Conservation (phyloP, 805 yeast species). For the Blastobotrys muscicola region DNA sequence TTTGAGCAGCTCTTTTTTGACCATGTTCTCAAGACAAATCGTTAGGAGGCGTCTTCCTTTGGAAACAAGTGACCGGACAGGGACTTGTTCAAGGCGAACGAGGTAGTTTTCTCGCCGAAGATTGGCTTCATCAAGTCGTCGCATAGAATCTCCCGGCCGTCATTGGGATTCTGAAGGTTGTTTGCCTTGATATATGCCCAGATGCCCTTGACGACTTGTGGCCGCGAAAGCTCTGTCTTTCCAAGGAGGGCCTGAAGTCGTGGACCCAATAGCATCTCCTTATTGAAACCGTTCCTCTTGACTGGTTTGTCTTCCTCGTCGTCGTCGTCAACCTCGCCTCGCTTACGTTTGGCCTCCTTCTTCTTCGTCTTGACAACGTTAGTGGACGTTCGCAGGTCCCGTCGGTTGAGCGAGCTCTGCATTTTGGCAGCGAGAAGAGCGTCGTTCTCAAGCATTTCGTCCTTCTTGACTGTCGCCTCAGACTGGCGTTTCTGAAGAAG, state of each 20-base stretch:
- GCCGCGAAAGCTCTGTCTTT: slow-evolving; percentile 42
- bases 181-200: slow-evolving; percentile 64
- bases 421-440: slow-evolving; percentile 43
- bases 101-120: slow-evolving; percentile 37
- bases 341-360: slow-evolving; percentile 6
- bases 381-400: slow-evolving; percentile 8
- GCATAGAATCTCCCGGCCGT: slow-evolving; percentile 55
- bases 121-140: slow-evolving; percentile 47
- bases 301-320: slow-evolving; percentile 5
- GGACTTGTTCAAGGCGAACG: slow-evolving; percentile 24
- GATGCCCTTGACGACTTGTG: slow-evolving; percentile 57
- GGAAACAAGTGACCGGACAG: slow-evolving; percentile 14
- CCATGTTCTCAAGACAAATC: not conserved
- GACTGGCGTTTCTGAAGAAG: not conserved
- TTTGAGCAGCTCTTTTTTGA: slow-evolving; percentile 12
- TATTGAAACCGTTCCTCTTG: slow-evolving; percentile 22
- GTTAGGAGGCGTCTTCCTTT: not conserved
- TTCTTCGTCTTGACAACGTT: slow-evolving; percentile 9
- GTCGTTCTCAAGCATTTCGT: slow-evolving; percentile 31
- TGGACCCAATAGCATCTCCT: slow-evolving; percentile 40
- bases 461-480: slow-evolving; percentile 7
- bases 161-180: slow-evolving; percentile 55
- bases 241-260: slow-evolving; percentile 44
- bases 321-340: not conserved
- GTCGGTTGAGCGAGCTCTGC: slow-evolving; percentile 25